Conservation (phyloP, 208 protist genomes). For the Trypanosoma mega region DNA sequence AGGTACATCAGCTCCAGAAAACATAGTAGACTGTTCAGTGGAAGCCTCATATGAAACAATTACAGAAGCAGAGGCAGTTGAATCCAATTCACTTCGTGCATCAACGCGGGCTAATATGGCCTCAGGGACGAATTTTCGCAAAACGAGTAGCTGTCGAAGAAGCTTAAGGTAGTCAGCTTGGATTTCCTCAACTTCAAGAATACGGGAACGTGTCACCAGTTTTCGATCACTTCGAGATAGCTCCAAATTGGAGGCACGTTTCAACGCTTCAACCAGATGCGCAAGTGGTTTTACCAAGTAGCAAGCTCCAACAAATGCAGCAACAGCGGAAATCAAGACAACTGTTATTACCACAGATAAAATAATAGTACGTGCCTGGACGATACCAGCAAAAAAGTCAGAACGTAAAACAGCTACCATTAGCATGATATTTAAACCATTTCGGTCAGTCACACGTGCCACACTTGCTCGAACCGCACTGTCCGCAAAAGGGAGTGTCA, state of each 20-base stretch:
- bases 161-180: slow-evolving; percentile 24
- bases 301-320: slow-evolving; percentile 46
- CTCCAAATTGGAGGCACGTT: slow-evolving; percentile 50
- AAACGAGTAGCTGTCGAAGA: slow-evolving; percentile 14
- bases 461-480: slow-evolving; percentile 41
- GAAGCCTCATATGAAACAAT: background rate
- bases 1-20: background rate
- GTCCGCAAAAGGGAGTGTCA: slow-evolving; percentile 39
- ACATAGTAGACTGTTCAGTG: slow-evolving; percentile 1
- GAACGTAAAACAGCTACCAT: slow-evolving; percentile 44
- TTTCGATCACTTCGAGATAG: slow-evolving; percentile 28
- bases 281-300: slow-evolving; percentile 32
- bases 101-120: slow-evolving; percentile 21
- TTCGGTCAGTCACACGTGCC: slow-evolving; percentile 50
- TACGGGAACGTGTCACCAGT: slow-evolving; percentile 14
- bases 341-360: slow-evolving; percentile 31
- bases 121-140: slow-evolving; percentile 24
- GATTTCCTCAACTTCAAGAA: slow-evolving; percentile 23
- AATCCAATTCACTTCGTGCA: background rate
- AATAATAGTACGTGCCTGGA: slow-evolving; percentile 20
- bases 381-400: slow-evolving; percentile 59
- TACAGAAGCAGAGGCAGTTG: background rate
- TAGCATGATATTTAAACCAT: slow-evolving; percentile 56
- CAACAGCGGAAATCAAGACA: slow-evolving; percentile 37
- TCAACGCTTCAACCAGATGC: slow-evolving; percentile 50